Percentiles rank a stretch among this genome's conserved stretches.
Evolutionary conservation across 345 rosid species (phyloP).

Genomic region (Eucalyptus pauciflora): DNA sequence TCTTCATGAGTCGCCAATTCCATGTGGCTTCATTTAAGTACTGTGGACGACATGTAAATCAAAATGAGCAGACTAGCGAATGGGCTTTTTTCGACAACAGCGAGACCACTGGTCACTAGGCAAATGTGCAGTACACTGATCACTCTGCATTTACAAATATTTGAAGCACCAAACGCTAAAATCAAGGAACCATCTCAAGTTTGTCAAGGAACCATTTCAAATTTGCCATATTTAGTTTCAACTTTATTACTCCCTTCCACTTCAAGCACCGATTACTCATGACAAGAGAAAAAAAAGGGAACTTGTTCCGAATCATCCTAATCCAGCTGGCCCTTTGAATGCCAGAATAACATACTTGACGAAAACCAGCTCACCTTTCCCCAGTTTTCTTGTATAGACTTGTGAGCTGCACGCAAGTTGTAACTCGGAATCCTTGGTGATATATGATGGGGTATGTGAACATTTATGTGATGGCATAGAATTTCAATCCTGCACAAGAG

Average conservation of each 20-base stretch:
- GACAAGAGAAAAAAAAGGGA: background rate
- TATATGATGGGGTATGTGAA: too few relatives aligned
- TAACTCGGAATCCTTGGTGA: conserved; percentile 59
- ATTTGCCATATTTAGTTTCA: background rate
- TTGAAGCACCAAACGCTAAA: background rate
- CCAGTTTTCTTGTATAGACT: conserved; percentile 80
- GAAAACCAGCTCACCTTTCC: conserved; percentile 42
- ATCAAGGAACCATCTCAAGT: background rate
- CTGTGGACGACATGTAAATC: conserved; percentile 19
- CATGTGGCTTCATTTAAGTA: conserved; percentile 66
- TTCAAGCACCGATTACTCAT: background rate
- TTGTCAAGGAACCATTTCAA: background rate
- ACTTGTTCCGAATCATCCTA: background rate
- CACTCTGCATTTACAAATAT: background rate
- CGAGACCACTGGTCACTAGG: background rate
- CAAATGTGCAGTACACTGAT: accelerated
- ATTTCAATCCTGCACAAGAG: too few relatives aligned
- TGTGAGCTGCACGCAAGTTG: conserved; percentile 61
- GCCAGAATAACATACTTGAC: too few relatives aligned
- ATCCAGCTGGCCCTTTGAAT: background rate
- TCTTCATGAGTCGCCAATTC: conserved; percentile 91
- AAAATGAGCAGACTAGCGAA: background rate
- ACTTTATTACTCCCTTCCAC: background rate
- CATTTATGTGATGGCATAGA: too few relatives aligned
- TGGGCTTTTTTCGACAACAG: background rate